phyloP scores from a whole-genome alignment of 2,329 filamentous ascomycete genomes.

The Curvularia spicifera region DNA sequence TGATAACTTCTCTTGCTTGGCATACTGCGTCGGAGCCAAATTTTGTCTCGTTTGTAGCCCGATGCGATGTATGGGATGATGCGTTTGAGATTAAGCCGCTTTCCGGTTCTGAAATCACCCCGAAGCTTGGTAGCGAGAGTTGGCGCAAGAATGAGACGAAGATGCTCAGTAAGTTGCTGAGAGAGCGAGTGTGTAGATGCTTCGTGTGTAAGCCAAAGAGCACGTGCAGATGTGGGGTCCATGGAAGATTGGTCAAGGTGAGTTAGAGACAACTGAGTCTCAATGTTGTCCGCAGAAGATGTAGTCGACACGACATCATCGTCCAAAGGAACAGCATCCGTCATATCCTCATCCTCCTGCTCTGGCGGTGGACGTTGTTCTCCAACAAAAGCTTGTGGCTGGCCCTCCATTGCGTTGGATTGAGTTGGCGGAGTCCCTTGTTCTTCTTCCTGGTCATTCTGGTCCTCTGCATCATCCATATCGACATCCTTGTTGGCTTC shows the following conservation, averaged over 20 bases:
- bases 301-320: slow-evolving; percentile 45
- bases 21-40: slow-evolving; percentile 95
- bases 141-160: slow-evolving; percentile 92
- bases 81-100: slow-evolving; percentile 97
- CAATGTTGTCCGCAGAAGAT: slow-evolving; percentile 52
- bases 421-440: slow-evolving; percentile 37
- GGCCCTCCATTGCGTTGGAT: slow-evolving; percentile 39
- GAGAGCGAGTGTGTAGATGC: slow-evolving; percentile 83
- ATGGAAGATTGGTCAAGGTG: slow-evolving; percentile 62
- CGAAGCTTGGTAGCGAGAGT: slow-evolving; percentile 96
- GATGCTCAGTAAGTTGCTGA: slow-evolving; percentile 87
- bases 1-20: slow-evolving; percentile 96
- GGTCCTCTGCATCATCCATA: slow-evolving; percentile 51
- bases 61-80: slow-evolving; percentile 99
- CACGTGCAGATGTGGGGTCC: slow-evolving; percentile 66
- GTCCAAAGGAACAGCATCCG: slow-evolving; percentile 43
- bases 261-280: slow-evolving; percentile 72
- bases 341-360: slow-evolving; percentile 49
- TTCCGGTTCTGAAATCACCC: slow-evolving; percentile 95
- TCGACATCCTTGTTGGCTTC: slow-evolving; percentile 47
- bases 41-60: slow-evolving; percentile 98
- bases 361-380: slow-evolving; percentile 48
- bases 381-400: slow-evolving; percentile 54
- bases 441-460: slow-evolving; percentile 26
- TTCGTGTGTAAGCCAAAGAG: slow-evolving; percentile 87